Evolutionary conservation across 306 rosid genomes (phyloP), one percentile per base, ranked within the genome.

Genomic region (Pterocarpus macrocarpus): DNA sequence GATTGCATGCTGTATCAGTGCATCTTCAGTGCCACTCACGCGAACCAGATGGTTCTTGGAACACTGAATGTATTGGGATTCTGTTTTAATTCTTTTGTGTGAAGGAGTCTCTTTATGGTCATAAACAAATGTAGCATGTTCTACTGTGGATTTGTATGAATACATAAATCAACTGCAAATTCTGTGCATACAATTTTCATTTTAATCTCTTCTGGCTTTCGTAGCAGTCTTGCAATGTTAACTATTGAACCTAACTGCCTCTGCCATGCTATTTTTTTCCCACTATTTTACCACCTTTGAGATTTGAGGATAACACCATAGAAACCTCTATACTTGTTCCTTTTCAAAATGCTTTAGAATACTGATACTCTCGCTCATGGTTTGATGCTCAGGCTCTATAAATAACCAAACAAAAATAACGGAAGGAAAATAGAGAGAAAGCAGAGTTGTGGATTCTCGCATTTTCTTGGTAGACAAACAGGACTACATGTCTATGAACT

Each of bases 11-110:
- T 80, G 78, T 78, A 53, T 55, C 9, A 55, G 30, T 16, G 61
- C 61, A 17, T 82, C 64, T 69, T 71, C 70, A 56, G 36, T 56
- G 79, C 74, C 62, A 39, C 71, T 84, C 38, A 69, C 65, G 12
- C 49, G 47, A 56, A 69, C 64, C 72, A 56, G 13, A 38, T 76
- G 36, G 61, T 73, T 35, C 71, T 71, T 77, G 43, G 43, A 73
- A 73, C 39, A 15, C 17, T 50, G 58, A 50, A 2, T 72, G 65
- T 33, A 62, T 22, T 28, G 43, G 38, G 34, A 52, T 80, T 52
- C 64, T 65, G 9, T 72, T 15, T 47, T 15, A 30, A 38, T 65
- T 32, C 10, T 58, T 22, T 22, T 14, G n/a, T 58, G 62, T 30
- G 28, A 80, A 22, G 56, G 38, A 72, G 47, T 80, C 65, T 71